Evolutionary conservation across 2,329 filamentous ascomycete species (phyloP), one percentile per base, ranked within the genome.

Genomic region (Penicillium sp.): DNA sequence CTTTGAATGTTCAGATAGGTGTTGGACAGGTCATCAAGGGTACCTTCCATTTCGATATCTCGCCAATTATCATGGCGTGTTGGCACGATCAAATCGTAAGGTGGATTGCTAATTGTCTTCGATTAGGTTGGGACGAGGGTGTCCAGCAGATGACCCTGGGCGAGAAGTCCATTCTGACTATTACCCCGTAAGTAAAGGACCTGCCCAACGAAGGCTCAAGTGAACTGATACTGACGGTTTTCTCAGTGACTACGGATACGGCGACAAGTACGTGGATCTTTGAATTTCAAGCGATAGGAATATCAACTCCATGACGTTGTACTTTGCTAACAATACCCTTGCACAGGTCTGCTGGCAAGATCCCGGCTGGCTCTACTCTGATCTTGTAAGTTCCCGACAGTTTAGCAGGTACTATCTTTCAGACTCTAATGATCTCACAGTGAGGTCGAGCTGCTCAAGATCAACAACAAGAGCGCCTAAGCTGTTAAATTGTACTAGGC

Each of bases 21-120:
- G 82, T 89, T 65, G 91, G 91, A 55, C 83, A 86, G 71, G 90
- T 97, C 72, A 96, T 97, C 81, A 87, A 85, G 82, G 93, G 92
- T 93, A 83, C 19, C 41, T n/a, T 50, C 22, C 41, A 37, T 47
- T 41, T 37, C 39, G 22, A 13, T 46, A 27, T 27, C 22, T 27
- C 22, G 11, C 22, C 13, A 27, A 6, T 27, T 27, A 27, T 27
- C 24, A 27, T 41, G 10, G 39, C 13, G 6, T 16, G 39, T 41
- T 41, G 39, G 18, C 6, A 41, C 18, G 16, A 6, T 19, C 22
- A 18, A 44, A 7, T 19, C 18, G 13, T 31, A 19, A 39, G 6
- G 27, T 43, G 22, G 7, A 46, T 36, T 55, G 39, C 47, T 59
- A 33, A 59, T 39, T 13, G 19, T 46, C 2, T 22, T 49, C 44